phyloP scores from a whole-genome alignment of 768 basidiomycete genomes.

The Rhizopogon vinicolor region DNA sequence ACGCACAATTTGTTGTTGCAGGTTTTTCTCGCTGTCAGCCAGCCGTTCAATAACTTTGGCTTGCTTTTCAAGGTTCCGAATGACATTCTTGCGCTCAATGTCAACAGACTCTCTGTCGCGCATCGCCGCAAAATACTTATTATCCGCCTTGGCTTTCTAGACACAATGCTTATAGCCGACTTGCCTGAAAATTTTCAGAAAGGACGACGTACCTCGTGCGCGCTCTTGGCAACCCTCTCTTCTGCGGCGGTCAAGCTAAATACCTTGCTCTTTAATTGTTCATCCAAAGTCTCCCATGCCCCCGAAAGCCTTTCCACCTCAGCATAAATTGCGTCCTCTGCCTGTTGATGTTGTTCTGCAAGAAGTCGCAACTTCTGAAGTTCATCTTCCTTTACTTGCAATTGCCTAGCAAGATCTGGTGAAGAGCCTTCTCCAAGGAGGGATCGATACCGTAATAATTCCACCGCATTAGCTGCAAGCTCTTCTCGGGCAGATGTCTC shows the following conservation, averaged over 20 bases:
- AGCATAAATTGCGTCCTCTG: slow-evolving; percentile 70
- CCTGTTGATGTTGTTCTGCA: slow-evolving; percentile 58
- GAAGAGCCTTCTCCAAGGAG: slow-evolving; percentile 55
- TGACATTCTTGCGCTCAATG: slow-evolving; percentile 62
- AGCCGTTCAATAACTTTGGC: slow-evolving; percentile 61
- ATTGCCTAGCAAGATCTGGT: slow-evolving; percentile 53
- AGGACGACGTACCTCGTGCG: slow-evolving; percentile 57
- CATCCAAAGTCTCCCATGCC: slow-evolving; percentile 82
- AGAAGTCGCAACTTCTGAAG: slow-evolving; percentile 57
- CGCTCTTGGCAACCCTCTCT: slow-evolving; percentile 59
- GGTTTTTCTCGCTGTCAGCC: slow-evolving; percentile 56
- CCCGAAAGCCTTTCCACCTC: slow-evolving; percentile 85
- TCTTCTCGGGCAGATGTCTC: slow-evolving; percentile 49
- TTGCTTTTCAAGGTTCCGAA: slow-evolving; percentile 55
- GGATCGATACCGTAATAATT: slow-evolving; percentile 58
- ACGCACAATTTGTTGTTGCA: slow-evolving; percentile 58
- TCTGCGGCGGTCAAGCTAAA: slow-evolving; percentile 77
- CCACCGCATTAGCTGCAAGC: slow-evolving; percentile 38
- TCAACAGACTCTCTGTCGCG: slow-evolving; percentile 84
- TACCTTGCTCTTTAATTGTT: slow-evolving; percentile 78
- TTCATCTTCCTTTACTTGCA: slow-evolving; percentile 68
- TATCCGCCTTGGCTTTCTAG: slow-evolving; percentile 94
- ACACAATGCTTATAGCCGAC: not conserved
- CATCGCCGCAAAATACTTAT: slow-evolving; percentile 90
- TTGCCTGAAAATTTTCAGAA: not conserved